Evolutionary conservation across 1,284 basidiomycete genomes (phyloP).

Genomic region (Omphalotus olearius): DNA sequence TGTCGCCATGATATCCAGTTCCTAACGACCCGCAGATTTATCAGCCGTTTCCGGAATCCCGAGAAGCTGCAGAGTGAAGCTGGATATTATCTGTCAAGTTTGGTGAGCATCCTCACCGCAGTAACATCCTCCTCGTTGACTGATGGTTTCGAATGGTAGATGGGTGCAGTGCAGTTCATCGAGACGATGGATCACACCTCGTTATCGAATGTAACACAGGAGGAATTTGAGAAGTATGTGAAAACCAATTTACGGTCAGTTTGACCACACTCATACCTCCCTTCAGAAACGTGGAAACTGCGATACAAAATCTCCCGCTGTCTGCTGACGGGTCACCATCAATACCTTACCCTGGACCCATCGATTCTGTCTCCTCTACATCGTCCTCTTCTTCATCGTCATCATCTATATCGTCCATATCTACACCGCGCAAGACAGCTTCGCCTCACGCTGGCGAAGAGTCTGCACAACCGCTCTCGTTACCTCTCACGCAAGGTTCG

Average conservation of each 20-base stretch:
- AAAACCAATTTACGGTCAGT: neutral
- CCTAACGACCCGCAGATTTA: slow-evolving; percentile 60
- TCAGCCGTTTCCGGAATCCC: slow-evolving; percentile 91
- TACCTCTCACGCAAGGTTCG: slow-evolving; percentile 41
- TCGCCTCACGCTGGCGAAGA: slow-evolving; percentile 74
- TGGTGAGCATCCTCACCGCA: slow-evolving; percentile 47
- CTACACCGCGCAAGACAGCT: slow-evolving; percentile 21
- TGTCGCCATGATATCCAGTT: neutral
- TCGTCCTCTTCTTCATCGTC: slow-evolving; percentile 28
- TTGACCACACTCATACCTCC: neutral
- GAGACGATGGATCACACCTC: slow-evolving; percentile 96
- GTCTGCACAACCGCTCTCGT: slow-evolving; percentile 71
- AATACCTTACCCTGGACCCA: no score
- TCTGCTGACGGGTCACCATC: slow-evolving; percentile 33
- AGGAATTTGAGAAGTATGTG: slow-evolving; percentile 82
- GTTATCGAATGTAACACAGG: slow-evolving; percentile 87
- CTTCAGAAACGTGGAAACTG: slow-evolving; percentile 74
- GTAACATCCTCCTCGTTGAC: neutral
- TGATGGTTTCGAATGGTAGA: slow-evolving; percentile 36
- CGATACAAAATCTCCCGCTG: slow-evolving; percentile 72
- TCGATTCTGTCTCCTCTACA: neutral
- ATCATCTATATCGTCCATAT: slow-evolving; percentile 14
- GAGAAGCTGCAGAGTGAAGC: slow-evolving; percentile 90
- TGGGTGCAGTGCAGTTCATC: slow-evolving; percentile 91
- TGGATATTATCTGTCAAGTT: slow-evolving; percentile 94